Evolutionary conservation across 139 green algal genomes (phyloP).

Genomic region (Trebouxia sp.): DNA sequence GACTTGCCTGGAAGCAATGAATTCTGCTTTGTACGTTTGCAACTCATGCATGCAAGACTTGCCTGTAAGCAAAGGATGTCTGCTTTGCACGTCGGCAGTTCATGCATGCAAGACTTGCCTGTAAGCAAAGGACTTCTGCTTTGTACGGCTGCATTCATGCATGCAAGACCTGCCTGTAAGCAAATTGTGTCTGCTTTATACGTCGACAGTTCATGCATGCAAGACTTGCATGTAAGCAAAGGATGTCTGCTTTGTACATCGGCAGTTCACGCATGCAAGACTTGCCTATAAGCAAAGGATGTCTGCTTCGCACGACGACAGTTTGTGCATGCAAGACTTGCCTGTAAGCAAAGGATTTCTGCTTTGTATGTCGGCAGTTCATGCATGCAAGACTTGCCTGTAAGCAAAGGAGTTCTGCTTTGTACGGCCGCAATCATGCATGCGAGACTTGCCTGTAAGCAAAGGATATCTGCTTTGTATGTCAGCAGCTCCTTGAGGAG

Average conservation of each 20-base stretch:
- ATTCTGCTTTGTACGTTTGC: no score
- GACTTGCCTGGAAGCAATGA: not conserved
- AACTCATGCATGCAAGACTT: constrained; percentile 27
- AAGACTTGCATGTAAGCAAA: constrained; percentile 86
- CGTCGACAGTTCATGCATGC: no score
- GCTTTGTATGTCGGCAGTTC: constrained; percentile 87
- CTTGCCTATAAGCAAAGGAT: no score
- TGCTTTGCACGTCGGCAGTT: constrained; percentile 86
- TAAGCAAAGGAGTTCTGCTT: not conserved
- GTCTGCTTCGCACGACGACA: no score
- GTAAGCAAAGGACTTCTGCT: constrained; percentile 95
- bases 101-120: constrained; percentile 63
- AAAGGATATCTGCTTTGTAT: constrained; percentile 94
- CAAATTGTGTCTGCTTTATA: not conserved
- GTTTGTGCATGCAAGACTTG: constrained; percentile 42
- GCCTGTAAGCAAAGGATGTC: constrained; percentile 97
- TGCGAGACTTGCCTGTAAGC: constrained; percentile 74
- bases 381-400: constrained; percentile 62
- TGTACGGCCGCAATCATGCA: no score
- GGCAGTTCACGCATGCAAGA: constrained; percentile 97
- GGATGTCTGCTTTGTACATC: constrained; percentile 87
- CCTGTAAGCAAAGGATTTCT: constrained; percentile 96
- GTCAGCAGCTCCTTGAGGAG: constrained; percentile 90
- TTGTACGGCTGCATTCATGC: constrained; percentile 88
- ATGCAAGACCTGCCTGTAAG: constrained; percentile 51